Conservation (phyloP, 371 early-diverging fungal genomes). For the Catenaria anguillulae region DNA sequence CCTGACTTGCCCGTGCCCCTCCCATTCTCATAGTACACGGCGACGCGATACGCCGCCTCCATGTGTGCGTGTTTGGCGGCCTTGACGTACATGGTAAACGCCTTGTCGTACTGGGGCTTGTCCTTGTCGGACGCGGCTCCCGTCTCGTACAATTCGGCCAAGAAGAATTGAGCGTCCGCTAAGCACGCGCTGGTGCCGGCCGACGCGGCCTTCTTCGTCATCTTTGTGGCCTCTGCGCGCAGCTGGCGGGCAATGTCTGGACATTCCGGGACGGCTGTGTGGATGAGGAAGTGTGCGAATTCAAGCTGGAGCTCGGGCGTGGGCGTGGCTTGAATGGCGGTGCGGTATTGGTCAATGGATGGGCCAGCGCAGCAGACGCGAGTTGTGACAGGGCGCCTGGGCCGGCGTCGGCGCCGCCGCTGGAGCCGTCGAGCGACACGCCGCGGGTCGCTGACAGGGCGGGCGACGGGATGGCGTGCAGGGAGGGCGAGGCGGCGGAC, state of each 20-base stretch:
- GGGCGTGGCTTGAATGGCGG: background rate
- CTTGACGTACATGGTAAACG: constrained; percentile 48
- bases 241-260: constrained; percentile 10
- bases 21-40: constrained; percentile 51
- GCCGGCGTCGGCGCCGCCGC: too few relatives aligned
- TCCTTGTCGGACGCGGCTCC: constrained; percentile 25
- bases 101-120: constrained; percentile 32
- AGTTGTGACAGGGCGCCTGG: too few relatives aligned
- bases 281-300: constrained; percentile 60
- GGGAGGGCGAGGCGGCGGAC: too few relatives aligned
- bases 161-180: constrained; percentile 52
- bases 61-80: constrained; percentile 52
- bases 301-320: constrained; percentile 52
- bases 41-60: constrained; percentile 46
- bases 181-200: too few relatives aligned
- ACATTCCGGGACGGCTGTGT: constrained; percentile 22
- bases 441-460: too few relatives aligned
- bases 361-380: too few relatives aligned
- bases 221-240: constrained; percentile 42
- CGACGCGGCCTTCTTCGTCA: constrained; percentile 51
- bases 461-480: too few relatives aligned
- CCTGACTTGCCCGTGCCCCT: constrained; percentile 42
- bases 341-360: too few relatives aligned
- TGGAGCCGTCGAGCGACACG: too few relatives aligned
- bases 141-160: constrained; percentile 51